Base-by-base conservation (phyloP, 345 rosid species). In the Mangifera indica region DNA sequence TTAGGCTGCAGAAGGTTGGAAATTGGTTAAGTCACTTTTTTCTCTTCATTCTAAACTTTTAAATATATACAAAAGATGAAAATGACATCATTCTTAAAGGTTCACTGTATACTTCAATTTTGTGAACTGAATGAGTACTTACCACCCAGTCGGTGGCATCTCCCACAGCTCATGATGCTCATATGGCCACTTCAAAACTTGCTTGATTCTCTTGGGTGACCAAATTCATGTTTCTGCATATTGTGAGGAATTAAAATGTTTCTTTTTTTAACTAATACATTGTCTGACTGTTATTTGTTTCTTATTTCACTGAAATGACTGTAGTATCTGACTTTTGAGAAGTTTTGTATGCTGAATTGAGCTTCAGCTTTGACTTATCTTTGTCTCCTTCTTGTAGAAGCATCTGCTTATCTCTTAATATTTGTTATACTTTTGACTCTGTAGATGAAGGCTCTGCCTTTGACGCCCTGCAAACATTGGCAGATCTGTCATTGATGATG, bases 391-490 rank as follows among this genome's bases (percentile, higher is more conserved):
- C 60, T 49, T 63, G 22, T 62, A 37, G 65, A 57, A 45, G 52
- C 63, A 24, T 69, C 14, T 59, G 10, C 22, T 37, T 18, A 66
- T 60, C 40, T 67, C 62, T 62, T 26, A 37, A n/a, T 67, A 32
- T 32, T 49, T 59, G 4, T 70, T 51, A 70, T 63, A 73, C 48
- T 34, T 72, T 73, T 59, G 49, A 59, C 32, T 42, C 59, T 76
- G 77, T 65, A 88, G 93, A 81, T 78, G 90, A 87, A 79, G 89
- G 81, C 66, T 67, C 82, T 54, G 84, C 87, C 66, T 88, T 88
- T 59, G 93, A 88, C 81, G 96, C 96, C 66, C 85, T 90, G 77
- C 88, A 90, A 83, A 86, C 93, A 26, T 76, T 87, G 55, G 93
- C 92, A 56, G 91, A 89, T 82, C 66, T 91, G 57, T 89, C 92